Evolutionary conservation across 345 rosid species (phyloP).

Genomic region (Aethionema arabicum): DNA sequence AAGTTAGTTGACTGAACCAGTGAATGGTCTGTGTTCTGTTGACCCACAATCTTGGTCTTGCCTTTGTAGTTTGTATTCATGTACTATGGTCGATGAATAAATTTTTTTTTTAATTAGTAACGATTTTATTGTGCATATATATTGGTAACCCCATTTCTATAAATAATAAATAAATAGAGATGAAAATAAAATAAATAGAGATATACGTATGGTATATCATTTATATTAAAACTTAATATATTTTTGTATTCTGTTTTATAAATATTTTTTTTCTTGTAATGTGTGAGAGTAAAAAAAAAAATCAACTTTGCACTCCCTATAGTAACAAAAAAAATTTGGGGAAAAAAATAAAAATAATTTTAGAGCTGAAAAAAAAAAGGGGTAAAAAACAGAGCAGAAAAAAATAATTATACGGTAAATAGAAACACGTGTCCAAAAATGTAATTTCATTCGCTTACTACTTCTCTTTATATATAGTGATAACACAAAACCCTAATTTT

Average conservation of each 20-base stretch:
- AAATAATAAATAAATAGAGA: no score
- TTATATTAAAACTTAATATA: no score
- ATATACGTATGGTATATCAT: no score
- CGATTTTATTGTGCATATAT: no score
- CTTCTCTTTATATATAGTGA: constrained; percentile 13
- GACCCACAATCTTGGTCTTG: constrained; percentile 12
- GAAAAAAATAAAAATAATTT: neutral
- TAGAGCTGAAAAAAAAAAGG: neutral
- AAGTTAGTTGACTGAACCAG: constrained; percentile 6
- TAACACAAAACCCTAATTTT: constrained; percentile 25
- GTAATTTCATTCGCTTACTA: neutral
- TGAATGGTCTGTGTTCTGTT: constrained; percentile 2
- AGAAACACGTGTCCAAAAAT: constrained; percentile 13
- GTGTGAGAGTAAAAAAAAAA: neutral
- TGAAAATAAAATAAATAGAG: no score
- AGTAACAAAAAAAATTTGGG: neutral
- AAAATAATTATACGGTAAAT: neutral
- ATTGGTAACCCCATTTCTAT: no score
- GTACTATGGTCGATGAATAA: neutral
- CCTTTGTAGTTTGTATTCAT: constrained; percentile 21
- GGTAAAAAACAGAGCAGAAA: no score
- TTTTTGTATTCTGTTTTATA: no score
- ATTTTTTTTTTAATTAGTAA: no score
- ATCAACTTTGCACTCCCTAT: no score
- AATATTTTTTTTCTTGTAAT: no score